These are phyloP conservation scores for Theobroma cacao DNA, from an alignment of 345 rosid species.

Conservation along the genomic window DNA sequence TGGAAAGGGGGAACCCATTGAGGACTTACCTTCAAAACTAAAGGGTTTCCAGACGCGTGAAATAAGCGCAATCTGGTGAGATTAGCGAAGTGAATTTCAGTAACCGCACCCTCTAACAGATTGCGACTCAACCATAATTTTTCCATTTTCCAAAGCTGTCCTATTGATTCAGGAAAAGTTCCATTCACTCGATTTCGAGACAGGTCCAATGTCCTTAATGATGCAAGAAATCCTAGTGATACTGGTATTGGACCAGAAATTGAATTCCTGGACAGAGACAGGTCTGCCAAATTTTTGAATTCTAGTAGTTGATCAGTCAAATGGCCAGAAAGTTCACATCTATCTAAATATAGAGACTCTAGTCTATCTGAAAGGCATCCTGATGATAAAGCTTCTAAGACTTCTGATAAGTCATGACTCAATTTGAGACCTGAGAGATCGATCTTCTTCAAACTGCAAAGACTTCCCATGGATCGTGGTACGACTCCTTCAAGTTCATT, in stretches of 20 bases:
- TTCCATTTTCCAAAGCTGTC: conserved; percentile 9
- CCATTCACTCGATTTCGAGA: conserved; percentile 17
- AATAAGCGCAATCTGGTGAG: conserved; percentile 14
- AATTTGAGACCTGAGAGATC: neutral
- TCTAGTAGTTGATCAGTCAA: conserved; percentile 5
- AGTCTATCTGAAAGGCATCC: neutral
- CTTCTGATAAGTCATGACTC: neutral
- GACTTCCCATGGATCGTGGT: neutral
- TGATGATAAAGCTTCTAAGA: neutral
- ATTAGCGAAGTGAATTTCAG: conserved; percentile 25
- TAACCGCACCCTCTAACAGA: conserved; percentile 18
- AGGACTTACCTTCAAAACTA: neutral
- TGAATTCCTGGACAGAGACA: conserved; percentile 4
- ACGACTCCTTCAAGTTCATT: neutral
- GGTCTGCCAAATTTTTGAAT: conserved; percentile 3
- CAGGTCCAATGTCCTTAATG: conserved; percentile 8
- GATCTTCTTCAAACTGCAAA: conserved; percentile 9
- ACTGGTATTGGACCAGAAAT: conserved; percentile 25
- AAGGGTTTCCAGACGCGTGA: neutral
- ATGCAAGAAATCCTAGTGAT: conserved; percentile 3
- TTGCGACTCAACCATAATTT: conserved; percentile 4
- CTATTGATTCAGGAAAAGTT: conserved; percentile 14
- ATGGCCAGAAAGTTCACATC: conserved; percentile 13
- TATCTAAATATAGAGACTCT: neutral
- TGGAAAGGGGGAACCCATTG: conserved; percentile 22